Evolutionary conservation across 805 yeast species (phyloP).

Genomic region (Cyberlindnera nakhonratchasimensis): DNA sequence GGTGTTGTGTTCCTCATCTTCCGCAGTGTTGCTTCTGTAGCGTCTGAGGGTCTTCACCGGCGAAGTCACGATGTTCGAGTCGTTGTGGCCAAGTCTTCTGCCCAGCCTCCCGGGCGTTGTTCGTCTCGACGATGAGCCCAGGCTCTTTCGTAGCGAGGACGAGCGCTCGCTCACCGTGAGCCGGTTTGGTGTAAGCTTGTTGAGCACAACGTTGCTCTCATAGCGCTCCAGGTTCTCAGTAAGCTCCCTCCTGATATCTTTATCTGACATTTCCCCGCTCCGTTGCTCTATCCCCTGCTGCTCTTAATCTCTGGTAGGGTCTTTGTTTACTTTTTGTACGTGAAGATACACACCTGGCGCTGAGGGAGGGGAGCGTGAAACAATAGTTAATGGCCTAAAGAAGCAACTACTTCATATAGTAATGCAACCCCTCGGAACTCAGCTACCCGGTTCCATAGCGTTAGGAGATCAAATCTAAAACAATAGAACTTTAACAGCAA

Average conservation of each 20-base stretch:
- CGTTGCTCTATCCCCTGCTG: no score
- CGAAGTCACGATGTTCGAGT: slow-evolving; percentile 23
- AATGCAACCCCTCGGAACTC: not conserved
- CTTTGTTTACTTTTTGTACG: no score
- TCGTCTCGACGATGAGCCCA: slow-evolving; percentile 6
- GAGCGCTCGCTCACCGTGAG: slow-evolving; percentile 1
- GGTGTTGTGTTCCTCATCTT: not conserved
- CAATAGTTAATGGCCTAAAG: not conserved
- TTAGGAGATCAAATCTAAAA: not conserved
- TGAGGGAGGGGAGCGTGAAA: no score
- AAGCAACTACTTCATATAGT: not conserved
- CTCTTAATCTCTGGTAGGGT: no score
- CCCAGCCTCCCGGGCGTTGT: slow-evolving; percentile 4
- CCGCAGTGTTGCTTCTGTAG: slow-evolving; percentile 8
- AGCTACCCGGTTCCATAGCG: no score
- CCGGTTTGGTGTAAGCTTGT: slow-evolving; percentile 23
- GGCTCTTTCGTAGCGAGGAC: not conserved
- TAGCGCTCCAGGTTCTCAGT: slow-evolving; percentile 19
- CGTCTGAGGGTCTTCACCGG: slow-evolving; percentile 24
- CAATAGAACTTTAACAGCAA: not conserved
- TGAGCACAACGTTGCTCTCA: slow-evolving; percentile 19
- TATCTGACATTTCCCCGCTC: slow-evolving; percentile 2
- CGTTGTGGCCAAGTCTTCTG: slow-evolving; percentile 12
- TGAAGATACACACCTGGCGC: no score
- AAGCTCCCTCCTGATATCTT: slow-evolving; percentile 13